These are phyloP conservation scores for Hymenoscyphus infarciens DNA, from an alignment of 2,329 filamentous ascomycete species.

Conservation along the genomic window DNA sequence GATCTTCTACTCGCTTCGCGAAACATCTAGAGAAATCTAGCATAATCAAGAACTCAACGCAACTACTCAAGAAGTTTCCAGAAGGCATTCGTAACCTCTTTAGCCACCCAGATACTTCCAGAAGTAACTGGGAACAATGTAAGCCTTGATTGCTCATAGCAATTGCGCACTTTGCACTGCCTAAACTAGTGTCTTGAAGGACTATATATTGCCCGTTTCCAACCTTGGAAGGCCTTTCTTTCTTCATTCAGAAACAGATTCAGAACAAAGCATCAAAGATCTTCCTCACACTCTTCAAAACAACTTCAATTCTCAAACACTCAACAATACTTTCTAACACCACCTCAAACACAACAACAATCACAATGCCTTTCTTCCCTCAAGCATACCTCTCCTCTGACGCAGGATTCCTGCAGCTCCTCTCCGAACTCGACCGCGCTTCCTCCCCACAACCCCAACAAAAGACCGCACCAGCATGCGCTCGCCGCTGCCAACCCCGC, in stretches of 20 bases:
- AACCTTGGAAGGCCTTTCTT: conserved; percentile 11
- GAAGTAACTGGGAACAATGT: not conserved
- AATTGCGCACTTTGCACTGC: conserved; percentile 12
- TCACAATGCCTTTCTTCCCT: conserved; percentile 31
- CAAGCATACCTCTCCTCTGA: conserved; percentile 26
- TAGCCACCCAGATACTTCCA: conserved; percentile 8
- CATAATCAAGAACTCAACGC: conserved; percentile 13
- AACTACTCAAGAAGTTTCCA: conserved; percentile 8
- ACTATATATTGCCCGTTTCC: conserved; percentile 22
- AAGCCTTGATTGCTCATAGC: conserved; percentile 24
- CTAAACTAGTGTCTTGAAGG: conserved; percentile 18
- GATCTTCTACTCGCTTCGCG: conserved; percentile 18
- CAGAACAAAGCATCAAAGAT: conserved; percentile 4
- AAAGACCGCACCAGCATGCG: conserved; percentile 16
- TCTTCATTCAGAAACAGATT: conserved; percentile 29
- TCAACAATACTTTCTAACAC: conserved; percentile 7
- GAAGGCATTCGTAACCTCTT: conserved; percentile 20
- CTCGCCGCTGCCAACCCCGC: conserved; percentile 17
- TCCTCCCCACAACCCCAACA: not conserved
- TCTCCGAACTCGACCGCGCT: conserved; percentile 54
- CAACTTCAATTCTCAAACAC: conserved; percentile 9
- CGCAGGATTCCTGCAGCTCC: conserved; percentile 52
- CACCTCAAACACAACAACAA: conserved; percentile 6
- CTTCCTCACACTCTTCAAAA: conserved; percentile 3
- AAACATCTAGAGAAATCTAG: conserved; percentile 17